Conservation (phyloP, 2,329 filamentous ascomycete species). For the Aspergillus cejpii region DNA sequence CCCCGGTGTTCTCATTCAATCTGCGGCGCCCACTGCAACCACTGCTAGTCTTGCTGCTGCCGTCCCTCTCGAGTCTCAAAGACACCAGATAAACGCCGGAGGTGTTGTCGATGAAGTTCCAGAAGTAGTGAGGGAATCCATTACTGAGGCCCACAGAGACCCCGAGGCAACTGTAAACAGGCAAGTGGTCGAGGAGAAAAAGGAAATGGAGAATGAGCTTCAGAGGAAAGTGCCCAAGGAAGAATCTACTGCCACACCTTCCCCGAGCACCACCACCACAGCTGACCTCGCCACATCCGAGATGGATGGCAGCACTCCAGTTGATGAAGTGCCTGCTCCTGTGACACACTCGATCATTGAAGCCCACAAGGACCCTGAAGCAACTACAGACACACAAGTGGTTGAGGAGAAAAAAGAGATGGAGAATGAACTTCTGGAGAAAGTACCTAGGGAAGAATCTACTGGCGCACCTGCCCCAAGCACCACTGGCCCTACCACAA, state of each 20-base stretch:
- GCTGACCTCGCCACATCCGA: conserved; percentile 38
- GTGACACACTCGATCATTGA: conserved; percentile 43
- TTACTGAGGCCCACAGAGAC: conserved; percentile 48
- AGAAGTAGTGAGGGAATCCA: conserved; percentile 40
- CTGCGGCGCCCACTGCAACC: conserved; percentile 43
- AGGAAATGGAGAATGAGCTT: conserved; percentile 65
- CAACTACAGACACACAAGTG: conserved; percentile 59
- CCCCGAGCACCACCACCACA: conserved; percentile 39
- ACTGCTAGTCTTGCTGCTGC: conserved; percentile 42
- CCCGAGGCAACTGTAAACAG: conserved; percentile 67
- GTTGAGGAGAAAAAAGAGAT: conserved; percentile 69
- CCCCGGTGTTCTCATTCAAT: conserved; percentile 50
- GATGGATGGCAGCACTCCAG: conserved; percentile 17
- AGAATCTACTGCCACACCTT: conserved; percentile 35
- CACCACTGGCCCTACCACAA: conserved; percentile 43
- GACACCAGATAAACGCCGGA: conserved; percentile 17
- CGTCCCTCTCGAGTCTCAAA: conserved; percentile 40
- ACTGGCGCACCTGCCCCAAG: conserved; percentile 28
- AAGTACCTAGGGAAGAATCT: conserved; percentile 32
- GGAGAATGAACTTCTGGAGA: conserved; percentile 64
- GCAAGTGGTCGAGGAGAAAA: conserved; percentile 67
- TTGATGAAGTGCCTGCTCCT: conserved; percentile 36
- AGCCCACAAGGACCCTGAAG: conserved; percentile 61
- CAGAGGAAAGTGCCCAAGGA: conserved; percentile 45
- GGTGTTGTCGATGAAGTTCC: conserved; percentile 34